Base-by-base conservation (phyloP, 164 flowering plant species). In the Kingdonia uniflora region DNA sequence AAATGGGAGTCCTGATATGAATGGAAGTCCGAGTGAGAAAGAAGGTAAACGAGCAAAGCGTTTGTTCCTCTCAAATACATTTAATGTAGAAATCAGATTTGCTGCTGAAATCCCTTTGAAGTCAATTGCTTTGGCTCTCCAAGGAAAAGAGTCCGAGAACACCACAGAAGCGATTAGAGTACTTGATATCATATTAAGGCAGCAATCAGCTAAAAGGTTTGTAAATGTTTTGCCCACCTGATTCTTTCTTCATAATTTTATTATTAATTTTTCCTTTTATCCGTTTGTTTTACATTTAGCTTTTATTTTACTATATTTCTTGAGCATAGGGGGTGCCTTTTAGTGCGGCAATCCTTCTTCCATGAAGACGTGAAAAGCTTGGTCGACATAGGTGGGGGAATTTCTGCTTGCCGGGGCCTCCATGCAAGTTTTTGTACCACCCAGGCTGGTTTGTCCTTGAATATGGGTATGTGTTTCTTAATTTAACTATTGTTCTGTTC, bases 261-360 rank as follows among this genome's bases (percentile, higher is more conserved):
- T 29, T 8, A 29, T 8, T 29, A 4, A 29, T 29, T 29, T 29
- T 4, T 29, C 35, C 35, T 29, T 29, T 29, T 29, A 29, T 29
- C 35, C n/a, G n/a, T n/a, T n/a, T n/a, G n/a, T n/a, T n/a, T n/a
- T n/a, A n/a, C n/a, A n/a, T n/a, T n/a, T n/a, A n/a, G n/a, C n/a
- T n/a, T n/a, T 24, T 19, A 25, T 56, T 33, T n/a, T 54, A 29
- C 20, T n/a, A 37, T 63, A 45, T 52, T 29, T 69, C 52, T 52
- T 59, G 63, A 38, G 49, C 56, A 53, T 67, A 87, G 96, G 68
- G 94, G 87, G 1, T 82, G 87, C 64, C 87, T 87, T 62, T 53
- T 82, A 59, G 87, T 87, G 1, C 50, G 90, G 39, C 96, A 87
- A 59, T 84, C 96, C 19, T 84, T 80, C 62, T 84, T 87, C 65